A percentile compares a stretch with the other conserved stretches of the same genome.
phyloP scores from a whole-genome alignment of 257 asterid species.

The Catharanthus roseus region DNA sequence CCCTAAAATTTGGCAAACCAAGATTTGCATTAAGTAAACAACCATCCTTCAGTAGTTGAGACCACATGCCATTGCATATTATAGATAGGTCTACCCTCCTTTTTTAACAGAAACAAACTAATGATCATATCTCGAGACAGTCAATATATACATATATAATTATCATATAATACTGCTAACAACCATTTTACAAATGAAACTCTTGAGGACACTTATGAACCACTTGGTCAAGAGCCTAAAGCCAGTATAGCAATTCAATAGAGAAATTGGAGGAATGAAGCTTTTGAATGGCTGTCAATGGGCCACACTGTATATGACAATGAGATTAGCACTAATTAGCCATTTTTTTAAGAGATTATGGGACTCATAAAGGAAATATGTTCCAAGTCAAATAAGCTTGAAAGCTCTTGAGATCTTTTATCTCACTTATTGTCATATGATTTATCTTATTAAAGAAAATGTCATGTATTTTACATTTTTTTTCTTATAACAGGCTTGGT shows the following conservation, averaged over 20 bases:
- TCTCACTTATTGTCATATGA: too few relatives aligned
- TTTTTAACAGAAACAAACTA: background rate
- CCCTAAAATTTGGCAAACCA: background rate
- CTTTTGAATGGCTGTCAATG: background rate
- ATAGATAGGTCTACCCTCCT: background rate
- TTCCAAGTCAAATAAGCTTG: background rate
- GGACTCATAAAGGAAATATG: background rate
- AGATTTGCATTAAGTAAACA: background rate
- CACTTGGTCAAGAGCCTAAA: background rate
- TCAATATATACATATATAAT: background rate
- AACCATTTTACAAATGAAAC: background rate
- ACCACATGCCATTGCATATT: slow-evolving; percentile 5
- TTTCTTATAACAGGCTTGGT: too few relatives aligned
- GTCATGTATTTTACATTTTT: too few relatives aligned
- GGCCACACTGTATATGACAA: background rate
- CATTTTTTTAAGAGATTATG: background rate
- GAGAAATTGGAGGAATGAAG: background rate
- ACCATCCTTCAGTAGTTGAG: slow-evolving; percentile 3
- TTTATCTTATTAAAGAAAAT: too few relatives aligned
- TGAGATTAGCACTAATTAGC: background rate
- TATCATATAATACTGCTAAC: background rate
- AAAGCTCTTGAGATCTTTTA: too few relatives aligned
- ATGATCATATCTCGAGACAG: slow-evolving; percentile 4
- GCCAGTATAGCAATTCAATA: slow-evolving; percentile 3
- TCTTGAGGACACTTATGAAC: background rate